Base-by-base conservation (phyloP, 768 basidiomycete species). In the Lactarius tabidus region DNA sequence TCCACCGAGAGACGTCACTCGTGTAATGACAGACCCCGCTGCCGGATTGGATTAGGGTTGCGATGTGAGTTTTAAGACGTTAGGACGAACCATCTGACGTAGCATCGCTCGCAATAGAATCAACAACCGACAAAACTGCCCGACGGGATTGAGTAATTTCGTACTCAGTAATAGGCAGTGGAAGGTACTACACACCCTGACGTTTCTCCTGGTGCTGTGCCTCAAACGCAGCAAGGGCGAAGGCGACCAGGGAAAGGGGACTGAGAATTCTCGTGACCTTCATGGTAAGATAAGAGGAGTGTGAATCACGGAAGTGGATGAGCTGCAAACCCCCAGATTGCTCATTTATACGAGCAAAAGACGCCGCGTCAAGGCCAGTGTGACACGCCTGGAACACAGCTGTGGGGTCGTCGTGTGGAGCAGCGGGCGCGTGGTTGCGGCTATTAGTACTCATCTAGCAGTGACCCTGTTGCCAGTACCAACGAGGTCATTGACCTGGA, bases 51-150 rank as follows among this genome's bases (percentile, higher is more conserved):
- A 33, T 62, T 31, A 60, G 43, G 28, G 29, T 4, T 36, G 15
- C 26, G 31, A 31, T 6, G 45, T 39, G 31, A 4, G 48, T 17
- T 10, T 12, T 31, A 9, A 2, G 17, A 45, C 38, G 23, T 15
- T 18, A 23, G 31, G 35, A 55, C 64, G 33, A 18, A 66, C 65
- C 65, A 7, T 12, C 65, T 20, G 65, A 62, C 35, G 65, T 66
- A 23, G 59, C 35, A 1, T 18, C 45, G 26, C 26, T 9, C 12
- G 26, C 57, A 20, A 63, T 17, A 23, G 68, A 69, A 17, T 4
- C 17, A 26, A 62, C 10, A 4, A 60, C 62, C 12, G 69, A 56
- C 55, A 43, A 1, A 57, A 62, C 65, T 66, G 39, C 9, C 12
- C 23, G 2, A 26, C 17, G 26, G 7, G 1, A 10, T 48, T 17